phyloP scores from a whole-genome alignment of 1,139 yeast genomes.

The Saccharomyces pastorianus region DNA sequence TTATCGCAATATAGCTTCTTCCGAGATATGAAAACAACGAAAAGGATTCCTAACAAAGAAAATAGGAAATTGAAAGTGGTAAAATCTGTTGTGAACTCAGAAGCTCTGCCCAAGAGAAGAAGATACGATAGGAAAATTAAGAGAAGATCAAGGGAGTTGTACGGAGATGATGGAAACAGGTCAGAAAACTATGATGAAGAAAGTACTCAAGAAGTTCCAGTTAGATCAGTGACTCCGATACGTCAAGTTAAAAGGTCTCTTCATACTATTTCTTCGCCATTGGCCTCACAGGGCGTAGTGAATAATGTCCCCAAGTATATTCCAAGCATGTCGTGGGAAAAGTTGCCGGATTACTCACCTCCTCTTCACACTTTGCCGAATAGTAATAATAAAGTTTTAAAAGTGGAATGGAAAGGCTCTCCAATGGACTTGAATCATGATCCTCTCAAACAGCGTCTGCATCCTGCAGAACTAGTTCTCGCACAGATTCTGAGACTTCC shows the following conservation, averaged over 20 bases:
- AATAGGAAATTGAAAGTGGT: neutral
- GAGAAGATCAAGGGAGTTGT: neutral
- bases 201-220: neutral
- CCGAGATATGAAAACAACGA: neutral
- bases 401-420: conserved; percentile 96
- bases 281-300: conserved; percentile 23
- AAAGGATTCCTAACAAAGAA: neutral
- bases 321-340: conserved; percentile 47
- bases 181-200: neutral
- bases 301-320: conserved; percentile 18
- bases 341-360: conserved; percentile 68
- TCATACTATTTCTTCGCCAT: conserved; percentile 14
- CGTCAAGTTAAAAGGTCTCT: conserved; percentile 3
- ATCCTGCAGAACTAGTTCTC: conserved; percentile 80
- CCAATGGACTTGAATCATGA: conserved; percentile 87
- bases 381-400: conserved; percentile 59
- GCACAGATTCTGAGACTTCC: conserved; percentile 86
- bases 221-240: conserved; percentile 5
- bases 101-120: neutral
- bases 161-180: neutral
- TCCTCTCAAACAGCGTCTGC: conserved; percentile 62
- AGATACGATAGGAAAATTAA: neutral
- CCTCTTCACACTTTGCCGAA: conserved; percentile 54
- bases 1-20: conserved; percentile 10
- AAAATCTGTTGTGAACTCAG: neutral